Percentiles rank a stretch among this genome's conserved stretches.
Evolutionary conservation across 768 basidiomycete genomes (phyloP).

Genomic region (Auriscalpium vulgare): DNA sequence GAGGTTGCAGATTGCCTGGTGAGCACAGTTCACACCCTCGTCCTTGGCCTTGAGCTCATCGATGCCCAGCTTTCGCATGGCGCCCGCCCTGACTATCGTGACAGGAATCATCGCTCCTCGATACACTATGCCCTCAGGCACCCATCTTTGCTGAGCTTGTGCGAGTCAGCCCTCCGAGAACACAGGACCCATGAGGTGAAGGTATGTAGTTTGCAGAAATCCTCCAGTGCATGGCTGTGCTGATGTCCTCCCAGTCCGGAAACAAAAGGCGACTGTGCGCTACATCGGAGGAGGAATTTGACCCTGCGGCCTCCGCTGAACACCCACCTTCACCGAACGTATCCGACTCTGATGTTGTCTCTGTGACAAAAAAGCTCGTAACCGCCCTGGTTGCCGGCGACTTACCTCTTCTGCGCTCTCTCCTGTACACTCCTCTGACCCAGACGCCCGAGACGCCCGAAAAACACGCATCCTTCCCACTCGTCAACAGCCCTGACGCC

Average conservation of each 20-base stretch:
- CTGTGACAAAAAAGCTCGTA: conserved; percentile 43
- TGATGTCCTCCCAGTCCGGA: conserved; percentile 1
- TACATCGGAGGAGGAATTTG: conserved; percentile 1
- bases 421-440: conserved; percentile 43
- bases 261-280: conserved; percentile 9
- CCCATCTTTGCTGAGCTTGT: conserved; percentile 58
- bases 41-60: not conserved
- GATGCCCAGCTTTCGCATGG: conserved; percentile 50
- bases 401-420: conserved; percentile 40
- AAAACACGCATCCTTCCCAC: conserved; percentile 31
- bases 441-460: conserved; percentile 10
- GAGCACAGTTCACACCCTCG: conserved; percentile 19
- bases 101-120: conserved; percentile 63
- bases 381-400: conserved; percentile 47
- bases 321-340: too few species aligned
- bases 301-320: too few species aligned
- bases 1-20: conserved; percentile 65
- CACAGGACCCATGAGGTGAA: conserved; percentile 53
- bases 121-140: conserved; percentile 61
- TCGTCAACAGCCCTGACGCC: conserved; percentile 56
- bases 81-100: conserved; percentile 66
- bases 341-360: conserved; percentile 27
- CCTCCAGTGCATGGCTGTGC: not conserved
- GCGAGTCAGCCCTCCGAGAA: conserved; percentile 56
- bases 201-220: conserved; percentile 28